Percentiles rank a stretch among this genome's conserved stretches.
Conservation (phyloP, 495 filamentous ascomycete species). For the Penicillium lividum region DNA sequence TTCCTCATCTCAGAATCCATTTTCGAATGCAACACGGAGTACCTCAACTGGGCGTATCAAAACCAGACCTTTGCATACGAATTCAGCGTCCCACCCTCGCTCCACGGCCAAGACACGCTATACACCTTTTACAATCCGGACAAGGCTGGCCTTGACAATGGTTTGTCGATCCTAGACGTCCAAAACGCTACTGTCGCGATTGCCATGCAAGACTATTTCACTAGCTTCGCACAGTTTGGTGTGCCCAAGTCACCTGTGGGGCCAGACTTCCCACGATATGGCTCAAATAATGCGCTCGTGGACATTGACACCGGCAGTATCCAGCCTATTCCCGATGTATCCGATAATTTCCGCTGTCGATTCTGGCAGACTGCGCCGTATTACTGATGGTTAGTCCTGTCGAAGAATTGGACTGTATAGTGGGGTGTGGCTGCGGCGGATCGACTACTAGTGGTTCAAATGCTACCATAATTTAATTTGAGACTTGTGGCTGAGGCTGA, state of each 20-base stretch:
- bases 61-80: conserved; percentile 59
- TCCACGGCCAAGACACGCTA: conserved; percentile 56
- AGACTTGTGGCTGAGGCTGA: background rate
- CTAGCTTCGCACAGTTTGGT: conserved; percentile 54
- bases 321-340: conserved; percentile 40
- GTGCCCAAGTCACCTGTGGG: conserved; percentile 41
- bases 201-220: conserved; percentile 61
- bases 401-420: background rate
- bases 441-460: background rate
- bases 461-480: conserved; percentile 1
- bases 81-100: conserved; percentile 60
- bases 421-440: background rate
- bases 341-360: conserved; percentile 45
- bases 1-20: conserved; percentile 41
- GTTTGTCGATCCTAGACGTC: conserved; percentile 18
- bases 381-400: background rate
- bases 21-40: conserved; percentile 64
- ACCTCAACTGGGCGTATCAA: conserved; percentile 48
- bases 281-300: conserved; percentile 37
- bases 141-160: background rate
- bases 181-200: conserved; percentile 49
- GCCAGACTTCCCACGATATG: conserved; percentile 44
- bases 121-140: conserved; percentile 61
- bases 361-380: conserved; percentile 36
- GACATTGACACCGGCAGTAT: conserved; percentile 46